Evolutionary conservation across 345 rosid genomes (phyloP), one percentile per base, ranked within the genome.

Genomic region (Noccaea caerulescens): DNA sequence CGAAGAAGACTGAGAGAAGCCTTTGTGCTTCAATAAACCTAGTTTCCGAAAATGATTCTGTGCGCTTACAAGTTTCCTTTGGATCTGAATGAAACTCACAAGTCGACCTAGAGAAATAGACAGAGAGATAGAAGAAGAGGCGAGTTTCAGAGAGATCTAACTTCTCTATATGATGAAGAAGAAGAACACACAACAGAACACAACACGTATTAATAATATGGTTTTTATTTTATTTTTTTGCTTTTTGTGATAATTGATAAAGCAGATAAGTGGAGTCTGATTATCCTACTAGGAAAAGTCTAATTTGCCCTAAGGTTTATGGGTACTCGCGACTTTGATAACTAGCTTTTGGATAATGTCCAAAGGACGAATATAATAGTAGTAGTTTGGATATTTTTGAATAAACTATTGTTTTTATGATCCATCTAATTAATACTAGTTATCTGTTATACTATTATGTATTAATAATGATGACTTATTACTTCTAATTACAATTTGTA

Each of bases 11-110:
- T 13, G 32, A 25, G 59, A 47, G 49, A 73, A 66, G 77, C 38
- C 8, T 66, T 57, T 7, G 56, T 25, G 51, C 47, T 55, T 47
- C 44, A 39, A n/a, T 9, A 43, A 61, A 52, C 52, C 42, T 30
- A 54, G 10, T 16, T 9, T 4, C 20, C 10, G n/a, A 57, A 20
- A 41, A 11, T n/a, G 13, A 34, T 23, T 36, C 10, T 63, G 4
- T 25, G 58, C 45, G 58, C 47, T 63, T 13, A 30, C 13, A 66
- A 74, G 41, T 32, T 66, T 20, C 8, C 33, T 37, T n/a, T 2
- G 61, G 69, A 73, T 73, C 66, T 73, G 72, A 60, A 67, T 73
- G 72, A 60, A 67, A 51, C 78, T 74, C 53, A 57, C 36, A 53
- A 33, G 37, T 32, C 32, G 58, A 65, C 38, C 7, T 27, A 27